phyloP scores from a whole-genome alignment of 768 basidiomycete species.

The Tremella fuciformis region DNA sequence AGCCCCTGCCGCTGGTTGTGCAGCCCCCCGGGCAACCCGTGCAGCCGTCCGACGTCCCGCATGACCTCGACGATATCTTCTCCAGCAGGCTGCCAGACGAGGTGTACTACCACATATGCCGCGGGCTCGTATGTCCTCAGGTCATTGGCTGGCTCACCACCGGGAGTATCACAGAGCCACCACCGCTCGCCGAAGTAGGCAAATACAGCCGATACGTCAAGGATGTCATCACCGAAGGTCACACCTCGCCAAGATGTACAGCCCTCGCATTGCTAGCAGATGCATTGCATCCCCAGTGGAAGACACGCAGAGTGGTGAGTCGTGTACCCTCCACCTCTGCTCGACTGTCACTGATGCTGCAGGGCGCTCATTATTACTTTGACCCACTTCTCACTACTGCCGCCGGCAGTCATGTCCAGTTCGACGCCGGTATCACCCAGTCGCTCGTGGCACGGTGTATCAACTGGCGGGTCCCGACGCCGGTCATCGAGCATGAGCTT shows the following conservation, averaged over 20 bases:
- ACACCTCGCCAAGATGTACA: conserved; percentile 88
- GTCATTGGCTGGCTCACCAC: conserved; percentile 91
- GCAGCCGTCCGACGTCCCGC: conserved; percentile 77
- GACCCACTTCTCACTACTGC: conserved; percentile 69
- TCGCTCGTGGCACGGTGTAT: conserved; percentile 82
- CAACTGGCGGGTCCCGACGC: conserved; percentile 83
- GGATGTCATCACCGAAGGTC: conserved; percentile 92
- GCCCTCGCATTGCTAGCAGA: conserved; percentile 81
- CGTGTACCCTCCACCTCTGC: not conserved
- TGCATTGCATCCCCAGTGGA: conserved; percentile 77
- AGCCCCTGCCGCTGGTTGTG: conserved; percentile 61
- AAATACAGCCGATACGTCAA: conserved; percentile 94
- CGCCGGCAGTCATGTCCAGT: conserved; percentile 61
- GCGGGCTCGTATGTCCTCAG: conserved; percentile 82
- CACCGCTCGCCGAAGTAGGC: conserved; percentile 84
- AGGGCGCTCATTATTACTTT: conserved; percentile 53
- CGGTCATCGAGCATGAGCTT: conserved; percentile 86
- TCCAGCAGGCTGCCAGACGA: conserved; percentile 92
- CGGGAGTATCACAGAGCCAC: conserved; percentile 75
- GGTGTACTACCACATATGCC: conserved; percentile 91
- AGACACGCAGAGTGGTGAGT: conserved; percentile 63
- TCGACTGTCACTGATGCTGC: not conserved
- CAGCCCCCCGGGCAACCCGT: conserved; percentile 68
- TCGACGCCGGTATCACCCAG: conserved; percentile 73
- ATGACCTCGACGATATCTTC: conserved; percentile 90